These are phyloP conservation scores for Brassica rapa DNA, from an alignment of 345 rosid species.

Conservation along the genomic window DNA sequence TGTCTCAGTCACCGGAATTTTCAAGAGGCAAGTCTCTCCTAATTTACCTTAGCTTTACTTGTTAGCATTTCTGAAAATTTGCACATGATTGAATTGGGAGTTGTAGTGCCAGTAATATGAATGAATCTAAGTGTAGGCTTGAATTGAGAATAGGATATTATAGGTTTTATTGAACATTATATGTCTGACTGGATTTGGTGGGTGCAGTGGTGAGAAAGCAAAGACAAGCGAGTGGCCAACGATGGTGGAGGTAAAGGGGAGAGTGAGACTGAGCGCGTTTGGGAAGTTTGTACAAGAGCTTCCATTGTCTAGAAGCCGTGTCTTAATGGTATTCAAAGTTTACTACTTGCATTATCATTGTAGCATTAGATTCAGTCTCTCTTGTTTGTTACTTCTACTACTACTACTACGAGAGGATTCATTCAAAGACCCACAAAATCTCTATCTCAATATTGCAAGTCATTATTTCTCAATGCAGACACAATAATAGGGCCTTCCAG, in stretches of 20 bases:
- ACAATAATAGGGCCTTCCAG: conserved; percentile 20
- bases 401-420: neutral
- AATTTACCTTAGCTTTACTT: neutral
- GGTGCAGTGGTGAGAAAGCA: conserved; percentile 81
- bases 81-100: neutral
- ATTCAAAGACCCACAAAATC: conserved; percentile 20
- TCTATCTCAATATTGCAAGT: conserved; percentile 36
- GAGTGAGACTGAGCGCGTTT: conserved; percentile 89
- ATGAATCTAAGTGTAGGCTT: neutral
- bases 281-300: conserved; percentile 94
- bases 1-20: conserved; percentile 60
- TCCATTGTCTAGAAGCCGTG: conserved; percentile 89
- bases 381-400: conserved; percentile 10
- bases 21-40: conserved; percentile 61
- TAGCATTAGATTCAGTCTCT: conserved; percentile 3
- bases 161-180: neutral
- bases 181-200: conserved; percentile 21
- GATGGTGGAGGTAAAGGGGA: conserved; percentile 80
- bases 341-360: conserved; percentile 39
- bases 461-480: conserved; percentile 34
- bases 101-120: neutral
- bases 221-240: conserved; percentile 69
- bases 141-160: neutral
- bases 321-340: conserved; percentile 80
- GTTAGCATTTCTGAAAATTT: conserved; percentile 8